Conservation (phyloP, 2,329 filamentous ascomycete species). For the Colletotrichum godetiae region DNA sequence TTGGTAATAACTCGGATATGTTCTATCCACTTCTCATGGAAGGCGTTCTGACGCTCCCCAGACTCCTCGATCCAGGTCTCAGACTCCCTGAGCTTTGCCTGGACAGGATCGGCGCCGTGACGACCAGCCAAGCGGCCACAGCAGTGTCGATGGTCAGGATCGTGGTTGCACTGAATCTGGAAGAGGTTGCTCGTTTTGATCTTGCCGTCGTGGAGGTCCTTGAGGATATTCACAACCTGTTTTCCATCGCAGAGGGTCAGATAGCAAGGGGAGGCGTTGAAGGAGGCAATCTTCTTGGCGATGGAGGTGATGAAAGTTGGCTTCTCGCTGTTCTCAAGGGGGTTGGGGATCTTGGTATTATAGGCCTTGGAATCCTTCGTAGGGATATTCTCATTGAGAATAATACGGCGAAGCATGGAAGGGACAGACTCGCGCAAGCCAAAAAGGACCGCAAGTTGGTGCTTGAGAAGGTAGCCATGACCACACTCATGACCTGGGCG, state of each 20-base stretch:
- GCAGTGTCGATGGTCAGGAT: slow-evolving; percentile 43
- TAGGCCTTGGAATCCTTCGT: neutral
- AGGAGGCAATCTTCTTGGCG: slow-evolving; percentile 43
- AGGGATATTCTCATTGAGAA: slow-evolving; percentile 29
- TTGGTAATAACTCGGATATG: slow-evolving; percentile 13
- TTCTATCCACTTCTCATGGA: slow-evolving; percentile 28
- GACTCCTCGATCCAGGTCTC: slow-evolving; percentile 46
- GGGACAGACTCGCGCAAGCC: slow-evolving; percentile 65
- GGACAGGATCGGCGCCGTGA: neutral
- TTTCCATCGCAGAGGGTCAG: slow-evolving; percentile 64
- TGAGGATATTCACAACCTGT: slow-evolving; percentile 63
- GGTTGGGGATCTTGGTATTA: too few relatives aligned
- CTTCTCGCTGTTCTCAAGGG: neutral
- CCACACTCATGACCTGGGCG: slow-evolving; percentile 57
- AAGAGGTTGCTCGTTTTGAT: slow-evolving; percentile 60
- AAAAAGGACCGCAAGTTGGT: slow-evolving; percentile 64
- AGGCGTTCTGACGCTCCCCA: slow-evolving; percentile 4
- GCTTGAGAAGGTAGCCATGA: slow-evolving; percentile 51
- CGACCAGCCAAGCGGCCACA: neutral
- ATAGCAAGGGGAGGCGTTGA: slow-evolving; percentile 65
- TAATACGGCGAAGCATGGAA: slow-evolving; percentile 56
- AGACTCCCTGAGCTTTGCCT: slow-evolving; percentile 32
- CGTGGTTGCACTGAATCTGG: slow-evolving; percentile 68
- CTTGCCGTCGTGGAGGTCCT: slow-evolving; percentile 60
- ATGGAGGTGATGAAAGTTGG: neutral